Conservation (phyloP, 176 grass and related monocot species). For the Oryza meridionalis region DNA sequence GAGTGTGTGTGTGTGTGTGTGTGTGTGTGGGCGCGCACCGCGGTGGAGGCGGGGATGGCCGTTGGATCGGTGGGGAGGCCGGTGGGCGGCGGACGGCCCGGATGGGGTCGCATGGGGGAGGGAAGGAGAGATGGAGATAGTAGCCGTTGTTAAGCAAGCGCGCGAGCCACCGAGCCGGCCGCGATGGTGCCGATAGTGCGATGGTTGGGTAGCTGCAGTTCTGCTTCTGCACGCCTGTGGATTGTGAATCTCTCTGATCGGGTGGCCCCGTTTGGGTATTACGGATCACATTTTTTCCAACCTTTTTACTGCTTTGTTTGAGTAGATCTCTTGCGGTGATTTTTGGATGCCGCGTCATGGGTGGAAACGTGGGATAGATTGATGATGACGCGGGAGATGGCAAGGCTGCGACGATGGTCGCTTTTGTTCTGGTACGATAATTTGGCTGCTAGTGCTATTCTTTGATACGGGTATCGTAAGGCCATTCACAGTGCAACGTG, state of each 20-base stretch:
- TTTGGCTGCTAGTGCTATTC: background rate
- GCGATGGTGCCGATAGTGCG: background rate
- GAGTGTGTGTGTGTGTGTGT: too few relatives aligned
- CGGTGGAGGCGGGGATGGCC: background rate
- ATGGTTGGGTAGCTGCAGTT: too few relatives aligned
- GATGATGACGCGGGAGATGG: background rate
- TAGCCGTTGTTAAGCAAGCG: constrained; percentile 23
- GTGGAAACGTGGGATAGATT: background rate
- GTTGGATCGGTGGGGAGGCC: background rate
- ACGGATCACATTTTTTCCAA: too few relatives aligned
- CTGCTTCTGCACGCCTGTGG: background rate
- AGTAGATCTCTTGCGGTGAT: background rate
- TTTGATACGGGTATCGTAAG: too few relatives aligned
- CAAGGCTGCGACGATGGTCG: too few relatives aligned
- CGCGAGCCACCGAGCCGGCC: background rate
- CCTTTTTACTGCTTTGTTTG: too few relatives aligned
- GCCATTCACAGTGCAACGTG: too few relatives aligned
- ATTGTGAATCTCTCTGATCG: too few relatives aligned
- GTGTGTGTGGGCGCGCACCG: background rate
- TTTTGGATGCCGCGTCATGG: background rate
- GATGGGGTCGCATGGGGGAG: background rate
- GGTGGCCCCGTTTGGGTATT: background rate
- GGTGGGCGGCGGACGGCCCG: background rate
- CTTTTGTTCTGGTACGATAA: background rate
- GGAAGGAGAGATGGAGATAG: background rate